phyloP scores from a whole-genome alignment of 1,284 basidiomycete species.

The Tilletia indica region DNA sequence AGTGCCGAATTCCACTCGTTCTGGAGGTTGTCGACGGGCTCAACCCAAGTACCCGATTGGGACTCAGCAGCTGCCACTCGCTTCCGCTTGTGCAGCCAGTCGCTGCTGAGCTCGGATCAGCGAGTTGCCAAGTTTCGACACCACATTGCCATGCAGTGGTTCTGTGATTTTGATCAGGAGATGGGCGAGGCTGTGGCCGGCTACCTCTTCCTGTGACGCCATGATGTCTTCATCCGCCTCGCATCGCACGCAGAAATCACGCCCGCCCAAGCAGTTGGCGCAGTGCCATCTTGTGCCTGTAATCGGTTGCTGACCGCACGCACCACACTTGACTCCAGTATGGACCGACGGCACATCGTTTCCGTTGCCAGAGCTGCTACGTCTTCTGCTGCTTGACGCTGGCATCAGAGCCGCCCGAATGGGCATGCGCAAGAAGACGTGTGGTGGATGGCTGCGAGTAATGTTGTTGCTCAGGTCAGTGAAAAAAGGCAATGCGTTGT shows the following conservation, averaged over 20 bases:
- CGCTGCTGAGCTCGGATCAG: constrained; percentile 7
- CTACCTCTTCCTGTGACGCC: neutral
- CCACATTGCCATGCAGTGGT: constrained; percentile 2
- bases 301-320: constrained; percentile 17
- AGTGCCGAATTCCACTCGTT: neutral
- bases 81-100: constrained; percentile 13
- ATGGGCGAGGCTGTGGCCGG: constrained; percentile 4
- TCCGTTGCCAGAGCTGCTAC: neutral
- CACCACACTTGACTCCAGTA: constrained; percentile 7
- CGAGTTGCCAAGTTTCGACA: neutral
- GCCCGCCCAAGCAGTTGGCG: constrained; percentile 10
- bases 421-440: constrained; percentile 17
- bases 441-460: constrained; percentile 2
- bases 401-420: neutral
- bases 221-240: constrained; percentile 6
- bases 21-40: constrained; percentile 1
- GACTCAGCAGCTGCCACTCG: neutral
- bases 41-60: neutral
- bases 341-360: neutral
- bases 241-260: constrained; percentile 9
- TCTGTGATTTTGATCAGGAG: constrained; percentile 16
- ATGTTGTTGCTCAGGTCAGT: neutral
- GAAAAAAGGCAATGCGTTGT: no score
- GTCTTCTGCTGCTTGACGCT: neutral
- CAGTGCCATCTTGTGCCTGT: constrained; percentile 16